Evolutionary conservation across 352 stramenopile species (phyloP).

Genomic region (Pythium vanterpoolii): DNA sequence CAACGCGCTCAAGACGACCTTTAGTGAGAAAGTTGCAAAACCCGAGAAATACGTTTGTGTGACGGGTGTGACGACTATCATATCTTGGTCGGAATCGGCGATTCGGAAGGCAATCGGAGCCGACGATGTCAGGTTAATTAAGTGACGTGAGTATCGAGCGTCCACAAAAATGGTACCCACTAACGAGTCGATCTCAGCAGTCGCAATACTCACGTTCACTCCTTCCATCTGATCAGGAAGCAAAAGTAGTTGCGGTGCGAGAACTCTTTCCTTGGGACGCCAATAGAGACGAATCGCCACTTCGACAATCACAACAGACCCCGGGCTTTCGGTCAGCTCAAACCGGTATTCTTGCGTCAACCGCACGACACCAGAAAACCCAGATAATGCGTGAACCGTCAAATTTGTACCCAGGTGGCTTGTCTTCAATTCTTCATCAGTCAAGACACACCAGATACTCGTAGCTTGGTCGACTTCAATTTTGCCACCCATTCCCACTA

Average conservation of each 20-base stretch:
- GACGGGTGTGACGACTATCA: not conserved
- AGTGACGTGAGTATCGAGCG: slow-evolving; percentile 7
- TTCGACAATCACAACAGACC: not conserved
- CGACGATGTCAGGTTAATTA: slow-evolving; percentile 25
- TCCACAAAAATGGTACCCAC: slow-evolving; percentile 11
- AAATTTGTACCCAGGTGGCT: not conserved
- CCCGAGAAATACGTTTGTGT: slow-evolving; percentile 25
- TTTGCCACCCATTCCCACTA: not conserved
- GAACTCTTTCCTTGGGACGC: slow-evolving; percentile 14
- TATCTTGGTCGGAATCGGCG: not conserved
- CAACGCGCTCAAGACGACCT: slow-evolving; percentile 23
- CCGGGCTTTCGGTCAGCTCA: not conserved
- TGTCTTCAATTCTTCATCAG: not conserved
- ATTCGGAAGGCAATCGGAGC: slow-evolving; percentile 21
- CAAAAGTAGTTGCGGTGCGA: slow-evolving; percentile 4
- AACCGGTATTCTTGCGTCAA: slow-evolving; percentile 14
- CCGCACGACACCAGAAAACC: slow-evolving; percentile 10
- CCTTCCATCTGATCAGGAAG: slow-evolving; percentile 10
- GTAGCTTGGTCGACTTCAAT: not conserved
- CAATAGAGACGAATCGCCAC: slow-evolving; percentile 13
- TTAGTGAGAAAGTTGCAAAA: slow-evolving; percentile 21
- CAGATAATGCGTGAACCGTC: not conserved
- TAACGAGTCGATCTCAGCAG: not conserved
- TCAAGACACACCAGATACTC: not conserved
- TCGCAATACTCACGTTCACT: not conserved